Evolutionary conservation across 352 stramenopile genomes (phyloP).

Genomic region (Phytophthora boehmeriae): DNA sequence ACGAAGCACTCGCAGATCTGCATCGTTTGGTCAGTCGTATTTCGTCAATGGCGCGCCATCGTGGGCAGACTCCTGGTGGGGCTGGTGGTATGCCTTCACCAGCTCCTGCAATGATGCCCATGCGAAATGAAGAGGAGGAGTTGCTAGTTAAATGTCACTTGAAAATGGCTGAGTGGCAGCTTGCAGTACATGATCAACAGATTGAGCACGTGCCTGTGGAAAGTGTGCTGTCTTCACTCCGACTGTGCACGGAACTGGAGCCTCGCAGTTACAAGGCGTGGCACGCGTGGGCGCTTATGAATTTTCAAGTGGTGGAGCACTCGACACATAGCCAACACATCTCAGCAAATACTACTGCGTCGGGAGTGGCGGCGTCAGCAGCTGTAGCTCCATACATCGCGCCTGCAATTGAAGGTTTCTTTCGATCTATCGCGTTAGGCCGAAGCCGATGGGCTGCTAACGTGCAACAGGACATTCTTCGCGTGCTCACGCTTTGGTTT

Average conservation of each 20-base stretch:
- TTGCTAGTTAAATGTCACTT: constrained; percentile 85
- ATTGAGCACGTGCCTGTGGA: constrained; percentile 79
- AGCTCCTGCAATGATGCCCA: constrained; percentile 30
- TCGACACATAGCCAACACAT: constrained; percentile 55
- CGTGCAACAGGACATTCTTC: constrained; percentile 98
- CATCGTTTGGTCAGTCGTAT: constrained; percentile 82
- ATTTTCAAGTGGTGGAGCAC: constrained; percentile 96
- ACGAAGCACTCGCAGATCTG: constrained; percentile 89
- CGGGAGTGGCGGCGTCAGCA: constrained; percentile 23
- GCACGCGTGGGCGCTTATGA: constrained; percentile 97
- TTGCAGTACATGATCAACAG: constrained; percentile 82
- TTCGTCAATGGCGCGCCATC: constrained; percentile 42
- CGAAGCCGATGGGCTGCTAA: constrained; percentile 95
- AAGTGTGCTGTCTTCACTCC: constrained; percentile 68
- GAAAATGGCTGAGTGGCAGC: constrained; percentile 86
- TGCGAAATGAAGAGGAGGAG: constrained; percentile 65
- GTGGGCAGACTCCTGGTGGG: constrained; percentile 18
- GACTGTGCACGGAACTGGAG: constrained; percentile 74
- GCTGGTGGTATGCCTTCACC: constrained; percentile 25
- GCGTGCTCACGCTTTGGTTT: constrained; percentile 98
- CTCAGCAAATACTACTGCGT: constrained; percentile 34
- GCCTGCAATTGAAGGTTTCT: constrained; percentile 91
- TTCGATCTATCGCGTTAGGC: constrained; percentile 95
- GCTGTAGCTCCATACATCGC: constrained; percentile 64
- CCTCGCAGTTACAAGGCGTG: constrained; percentile 90